Conservation (phyloP, 495 filamentous ascomycete species). For the Aspergillus ellipticus region DNA sequence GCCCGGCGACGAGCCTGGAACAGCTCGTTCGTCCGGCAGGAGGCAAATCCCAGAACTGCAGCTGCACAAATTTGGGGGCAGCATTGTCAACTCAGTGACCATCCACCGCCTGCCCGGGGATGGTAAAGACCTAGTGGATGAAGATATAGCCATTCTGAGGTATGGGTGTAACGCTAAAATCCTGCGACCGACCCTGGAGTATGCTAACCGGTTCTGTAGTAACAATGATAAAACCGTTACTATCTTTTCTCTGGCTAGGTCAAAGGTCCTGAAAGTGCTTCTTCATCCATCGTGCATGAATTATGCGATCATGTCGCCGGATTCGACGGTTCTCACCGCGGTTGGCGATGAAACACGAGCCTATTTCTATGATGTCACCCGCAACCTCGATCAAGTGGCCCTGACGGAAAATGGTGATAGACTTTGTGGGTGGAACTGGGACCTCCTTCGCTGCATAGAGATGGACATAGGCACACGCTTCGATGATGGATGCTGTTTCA, state of each 20-base stretch:
- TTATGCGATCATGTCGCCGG: constrained; percentile 85
- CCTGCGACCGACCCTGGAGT: not conserved
- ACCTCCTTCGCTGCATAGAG: constrained; percentile 30
- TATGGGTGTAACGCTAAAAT: constrained; percentile 24
- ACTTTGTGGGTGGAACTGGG: constrained; percentile 39
- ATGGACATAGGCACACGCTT: constrained; percentile 33
- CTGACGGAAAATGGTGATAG: constrained; percentile 40
- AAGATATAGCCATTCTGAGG: constrained; percentile 65
- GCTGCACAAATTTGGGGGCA: constrained; percentile 51
- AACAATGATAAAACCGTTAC: constrained; percentile 90
- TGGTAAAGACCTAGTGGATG: constrained; percentile 45
- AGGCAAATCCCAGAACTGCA: constrained; percentile 43
- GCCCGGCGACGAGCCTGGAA: constrained; percentile 24
- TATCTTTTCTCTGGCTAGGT: constrained; percentile 66
- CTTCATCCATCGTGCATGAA: constrained; percentile 80
- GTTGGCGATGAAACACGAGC: constrained; percentile 81
- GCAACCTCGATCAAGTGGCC: constrained; percentile 39
- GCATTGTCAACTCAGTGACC: constrained; percentile 69
- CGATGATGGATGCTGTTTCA: constrained; percentile 57
- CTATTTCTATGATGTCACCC: constrained; percentile 66
- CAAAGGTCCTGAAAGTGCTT: constrained; percentile 60
- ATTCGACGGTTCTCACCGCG: constrained; percentile 73
- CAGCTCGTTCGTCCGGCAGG: constrained; percentile 27
- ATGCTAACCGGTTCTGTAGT: constrained; percentile 29
- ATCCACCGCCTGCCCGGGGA: constrained; percentile 57